Evolutionary conservation across 1,284 basidiomycete genomes (phyloP), one percentile per base, ranked within the genome.

Genomic region (Boletellus sp.): DNA sequence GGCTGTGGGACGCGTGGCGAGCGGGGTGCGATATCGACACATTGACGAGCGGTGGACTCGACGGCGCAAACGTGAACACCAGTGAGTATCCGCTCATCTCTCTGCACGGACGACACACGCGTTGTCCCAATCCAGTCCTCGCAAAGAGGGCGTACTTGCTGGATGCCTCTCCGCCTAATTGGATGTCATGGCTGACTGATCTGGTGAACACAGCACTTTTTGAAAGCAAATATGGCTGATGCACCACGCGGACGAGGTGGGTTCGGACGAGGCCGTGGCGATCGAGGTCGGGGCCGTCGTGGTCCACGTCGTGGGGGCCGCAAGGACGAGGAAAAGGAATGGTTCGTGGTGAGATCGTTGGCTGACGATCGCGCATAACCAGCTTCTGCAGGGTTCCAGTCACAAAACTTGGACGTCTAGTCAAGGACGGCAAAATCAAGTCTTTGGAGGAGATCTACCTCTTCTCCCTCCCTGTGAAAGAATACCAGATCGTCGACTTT

Each of bases 391-490:
- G 93, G 93, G 88, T 90, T 60, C 96, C 96, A 68, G 97, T 99
- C 74, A 99, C 96, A 74, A 98, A 98, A 75, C 91, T 99, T 64
- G 96, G 96, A 59, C 95, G 96, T 75, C 86, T 99, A 67, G 96
- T 98, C 52, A 98, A 97, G 80, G 97, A 98, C 69, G 95, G 95
- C 69, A 99, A 99, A 81, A 97, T 99, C 82, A 97, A 97, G 80
- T 97, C 94, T 47, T 97, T 99, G 85, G 97, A 99, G 76, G 97
- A 99, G 74, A 97, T 99, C 78, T 99, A 99, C 81, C 92, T 99
- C 69, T 99, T 99, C 88, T 99, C 97, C 43, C 90, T 99, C 60
- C 95, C 97, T 61, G 91, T 97, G 75, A 97, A 97, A 79, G 94
- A 97, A 78, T 97, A 79, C 81, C 95, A 97, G 75, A 96, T 97